These are phyloP conservation scores for Loxodes magnus DNA, from an alignment of 73 alveolate genomes.

Conservation along the genomic window DNA sequence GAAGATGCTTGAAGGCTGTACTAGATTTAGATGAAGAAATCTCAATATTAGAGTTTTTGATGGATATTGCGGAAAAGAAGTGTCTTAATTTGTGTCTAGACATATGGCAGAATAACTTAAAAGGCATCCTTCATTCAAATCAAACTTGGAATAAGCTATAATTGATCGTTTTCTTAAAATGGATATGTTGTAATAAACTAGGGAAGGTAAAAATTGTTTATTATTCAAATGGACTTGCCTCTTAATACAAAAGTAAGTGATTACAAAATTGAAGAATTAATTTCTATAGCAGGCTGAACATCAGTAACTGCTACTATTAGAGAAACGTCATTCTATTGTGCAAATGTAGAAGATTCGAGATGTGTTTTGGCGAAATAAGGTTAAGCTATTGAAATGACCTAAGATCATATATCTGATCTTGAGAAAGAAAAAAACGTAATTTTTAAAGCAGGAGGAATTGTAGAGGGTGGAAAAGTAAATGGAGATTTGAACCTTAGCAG, in stretches of 20 bases:
- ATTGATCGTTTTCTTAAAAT: too few species aligned
- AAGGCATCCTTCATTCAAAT: too few species aligned
- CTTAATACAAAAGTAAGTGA: too few species aligned
- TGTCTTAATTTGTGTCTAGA: conserved; percentile 53
- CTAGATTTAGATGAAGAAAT: too few species aligned
- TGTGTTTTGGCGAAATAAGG: conserved; percentile 35
- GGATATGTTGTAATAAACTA: too few species aligned
- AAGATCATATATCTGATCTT: conserved; percentile 28
- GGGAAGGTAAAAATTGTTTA: too few species aligned
- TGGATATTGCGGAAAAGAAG: conserved; percentile 95
- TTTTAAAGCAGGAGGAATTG: conserved; percentile 33
- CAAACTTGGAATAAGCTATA: too few species aligned
- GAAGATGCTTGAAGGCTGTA: too few species aligned
- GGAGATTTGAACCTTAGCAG: conserved; percentile 37
- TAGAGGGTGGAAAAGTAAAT: conserved; percentile 34
- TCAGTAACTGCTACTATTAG: background rate
- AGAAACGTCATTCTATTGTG: conserved; percentile 22
- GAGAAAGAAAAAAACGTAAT: conserved; percentile 24
- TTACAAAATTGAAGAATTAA: conserved; percentile 21
- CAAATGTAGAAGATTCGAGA: conserved; percentile 42
- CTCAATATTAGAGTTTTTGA: conserved; percentile 92
- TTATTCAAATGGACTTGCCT: too few species aligned
- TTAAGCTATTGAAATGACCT: conserved; percentile 21
- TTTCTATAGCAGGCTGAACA: conserved; percentile 26
- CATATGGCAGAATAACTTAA: conserved; percentile 52